Conservation (phyloP, 768 basidiomycete genomes). For the Mycena polygramma region DNA sequence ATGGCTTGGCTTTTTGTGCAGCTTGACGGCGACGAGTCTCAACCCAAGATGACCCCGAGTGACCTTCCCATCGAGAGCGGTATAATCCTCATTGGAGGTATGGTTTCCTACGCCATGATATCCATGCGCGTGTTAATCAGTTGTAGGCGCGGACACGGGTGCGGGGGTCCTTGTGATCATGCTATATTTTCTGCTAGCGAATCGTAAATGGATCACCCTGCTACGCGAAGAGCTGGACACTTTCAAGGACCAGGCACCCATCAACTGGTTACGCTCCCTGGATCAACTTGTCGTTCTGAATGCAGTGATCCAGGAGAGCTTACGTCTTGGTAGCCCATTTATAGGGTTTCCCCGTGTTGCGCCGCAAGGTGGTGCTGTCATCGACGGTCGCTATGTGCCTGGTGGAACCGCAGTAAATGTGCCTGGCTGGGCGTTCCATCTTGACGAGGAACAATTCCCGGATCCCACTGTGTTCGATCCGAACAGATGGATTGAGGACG, state of each 20-base stretch:
- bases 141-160: conserved; percentile 2
- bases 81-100: conserved; percentile 17
- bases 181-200: not conserved
- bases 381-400: conserved; percentile 9
- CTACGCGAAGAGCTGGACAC: conserved; percentile 70
- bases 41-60: not conserved
- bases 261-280: not conserved
- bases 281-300: conserved; percentile 8
- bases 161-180: not conserved
- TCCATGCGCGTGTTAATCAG: too few species aligned
- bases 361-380: not conserved
- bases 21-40: conserved; percentile 2
- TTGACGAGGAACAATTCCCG: conserved; percentile 11
- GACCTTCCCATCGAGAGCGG: conserved; percentile 19
- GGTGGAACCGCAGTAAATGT: conserved; percentile 12
- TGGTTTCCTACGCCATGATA: not conserved
- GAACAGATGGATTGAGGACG: conserved; percentile 16
- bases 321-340: conserved; percentile 3
- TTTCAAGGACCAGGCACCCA: not conserved
- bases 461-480: conserved; percentile 11
- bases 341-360: conserved; percentile 9
- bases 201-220: conserved; percentile 75
- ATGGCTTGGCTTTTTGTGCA: not conserved
- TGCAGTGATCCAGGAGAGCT: conserved; percentile 11
- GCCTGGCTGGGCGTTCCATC: conserved; percentile 10